Evolutionary conservation across 2,329 filamentous ascomycete genomes (phyloP), one percentile per base, ranked within the genome.

Genomic region (Cercospora nicotianae): DNA sequence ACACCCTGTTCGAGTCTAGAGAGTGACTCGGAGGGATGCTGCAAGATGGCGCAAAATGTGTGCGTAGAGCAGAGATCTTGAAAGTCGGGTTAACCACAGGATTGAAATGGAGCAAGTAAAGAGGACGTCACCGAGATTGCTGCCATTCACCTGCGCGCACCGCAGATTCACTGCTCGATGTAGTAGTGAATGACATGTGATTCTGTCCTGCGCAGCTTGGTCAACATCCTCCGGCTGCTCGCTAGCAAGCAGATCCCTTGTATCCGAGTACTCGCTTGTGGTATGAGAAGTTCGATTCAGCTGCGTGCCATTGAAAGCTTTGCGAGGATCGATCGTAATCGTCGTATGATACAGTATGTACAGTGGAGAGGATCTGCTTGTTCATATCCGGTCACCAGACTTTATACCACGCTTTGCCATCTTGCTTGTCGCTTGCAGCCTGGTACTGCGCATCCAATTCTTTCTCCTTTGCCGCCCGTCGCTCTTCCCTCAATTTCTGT

Each of bases 381-480:
- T 55, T 59, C 30, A n/a, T 59, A 16, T 36, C 28, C 55, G 55
- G 31, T 72, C 68, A 79, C 78, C 78, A 79, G 2, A 78, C 67
- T 71, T 78, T 78, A 71, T 75, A 79, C 76, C 76, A 79, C 10
- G 75, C 64, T 70, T 74, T 78, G 20, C 63, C 70, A 26, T 70
- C 67, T 59, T 66, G 69, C 58, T 64, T 72, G n/a, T 70, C 72
- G 67, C 77, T 65, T 9, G 72, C 73, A 23, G 76, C 75, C 59
- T 66, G 64, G 53, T 76, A 75, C 55, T 73, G 75, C 69, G 77
- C 75, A 70, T 81, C 78, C 30, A 82, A 79, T 55, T 81, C 80
- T 64, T 81, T 78, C 66, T 83, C 81, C 69, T 81, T 81, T 26
- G 78, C 79, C 70, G 76, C 76, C 67, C 82, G 71, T 67, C 81